A percentile compares a stretch with the other conserved stretches of the same genome.
Conservation (phyloP, 2,329 filamentous ascomycete genomes). For the Hypoxylon rubiginosum region DNA sequence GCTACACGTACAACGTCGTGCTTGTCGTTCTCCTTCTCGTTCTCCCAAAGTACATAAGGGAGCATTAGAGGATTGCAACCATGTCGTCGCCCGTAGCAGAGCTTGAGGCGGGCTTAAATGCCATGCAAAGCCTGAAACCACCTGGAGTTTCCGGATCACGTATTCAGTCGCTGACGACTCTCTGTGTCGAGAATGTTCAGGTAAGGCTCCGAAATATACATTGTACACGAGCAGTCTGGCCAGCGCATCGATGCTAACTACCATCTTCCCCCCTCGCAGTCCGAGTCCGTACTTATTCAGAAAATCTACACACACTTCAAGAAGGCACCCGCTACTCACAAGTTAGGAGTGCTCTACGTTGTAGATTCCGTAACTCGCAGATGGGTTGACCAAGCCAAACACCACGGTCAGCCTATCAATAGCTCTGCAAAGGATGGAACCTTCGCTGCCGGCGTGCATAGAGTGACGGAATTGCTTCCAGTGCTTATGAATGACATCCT, state of each 20-base stretch:
- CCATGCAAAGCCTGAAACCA: constrained; percentile 90
- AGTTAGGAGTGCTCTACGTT: constrained; percentile 98
- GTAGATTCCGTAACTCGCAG: constrained; percentile 99
- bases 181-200: constrained; percentile 92
- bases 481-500: constrained; percentile 96
- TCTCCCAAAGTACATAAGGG: constrained; percentile 33
- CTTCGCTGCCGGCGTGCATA: constrained; percentile 93
- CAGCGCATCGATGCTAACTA: constrained; percentile 42
- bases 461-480: constrained; percentile 95
- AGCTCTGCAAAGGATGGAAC: constrained; percentile 89
- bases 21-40: constrained; percentile 39
- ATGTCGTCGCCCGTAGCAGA: constrained; percentile 92
- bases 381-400: constrained; percentile 96
- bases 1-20: constrained; percentile 43
- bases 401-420: constrained; percentile 84
- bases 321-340: constrained; percentile 93
- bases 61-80: constrained; percentile 49
- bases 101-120: constrained; percentile 89
- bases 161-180: constrained; percentile 86
- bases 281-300: constrained; percentile 93
- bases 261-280: constrained; percentile 66
- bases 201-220: constrained; percentile 66
- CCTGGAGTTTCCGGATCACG: constrained; percentile 95
- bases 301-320: constrained; percentile 98
- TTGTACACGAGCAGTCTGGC: constrained; percentile 22